phyloP scores from a whole-genome alignment of 192 early-diverging fungal species.

The Coemansia sp. region DNA sequence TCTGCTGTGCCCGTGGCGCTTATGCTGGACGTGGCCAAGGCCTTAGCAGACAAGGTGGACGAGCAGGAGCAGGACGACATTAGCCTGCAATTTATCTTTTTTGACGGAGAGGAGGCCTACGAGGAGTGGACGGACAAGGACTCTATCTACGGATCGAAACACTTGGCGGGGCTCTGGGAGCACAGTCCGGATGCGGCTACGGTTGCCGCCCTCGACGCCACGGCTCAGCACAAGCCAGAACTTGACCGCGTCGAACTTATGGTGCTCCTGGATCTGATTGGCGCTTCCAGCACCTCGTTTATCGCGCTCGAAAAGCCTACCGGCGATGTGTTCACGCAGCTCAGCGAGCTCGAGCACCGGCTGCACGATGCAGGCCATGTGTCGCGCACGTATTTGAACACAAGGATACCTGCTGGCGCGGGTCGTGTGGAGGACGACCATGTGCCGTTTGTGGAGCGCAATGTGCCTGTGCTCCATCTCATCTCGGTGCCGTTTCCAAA shows the following conservation, averaged over 20 bases:
- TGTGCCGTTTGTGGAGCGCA: constrained; percentile 72
- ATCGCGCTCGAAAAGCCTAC: constrained; percentile 52
- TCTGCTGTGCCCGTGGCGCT: constrained; percentile 90
- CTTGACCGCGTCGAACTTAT: constrained; percentile 80
- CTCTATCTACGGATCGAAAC: constrained; percentile 87
- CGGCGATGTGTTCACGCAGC: constrained; percentile 62
- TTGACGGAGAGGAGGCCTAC: constrained; percentile 97
- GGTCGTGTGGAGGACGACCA: constrained; percentile 81
- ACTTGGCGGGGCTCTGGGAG: constrained; percentile 82
- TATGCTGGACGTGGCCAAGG: constrained; percentile 76
- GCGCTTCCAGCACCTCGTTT: constrained; percentile 57
- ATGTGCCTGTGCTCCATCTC: constrained; percentile 82
- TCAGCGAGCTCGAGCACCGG: constrained; percentile 68
- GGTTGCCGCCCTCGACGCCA: constrained; percentile 19
- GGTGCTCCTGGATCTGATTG: constrained; percentile 86
- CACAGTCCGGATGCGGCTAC: constrained; percentile 42
- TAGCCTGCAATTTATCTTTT: constrained; percentile 90
- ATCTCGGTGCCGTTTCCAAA: constrained; percentile 83
- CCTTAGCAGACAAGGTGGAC: constrained; percentile 62
- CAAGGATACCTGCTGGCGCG: constrained; percentile 15
- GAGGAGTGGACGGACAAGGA: constrained; percentile 68
- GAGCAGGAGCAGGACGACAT: constrained; percentile 43
- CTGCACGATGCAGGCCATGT: constrained; percentile 47
- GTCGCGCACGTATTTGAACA: constrained; percentile 40
- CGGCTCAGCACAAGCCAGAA: constrained; percentile 31